Evolutionary conservation across 2,329 filamentous ascomycete genomes (phyloP).

Genomic region (Annulohypoxylon truncatum): DNA sequence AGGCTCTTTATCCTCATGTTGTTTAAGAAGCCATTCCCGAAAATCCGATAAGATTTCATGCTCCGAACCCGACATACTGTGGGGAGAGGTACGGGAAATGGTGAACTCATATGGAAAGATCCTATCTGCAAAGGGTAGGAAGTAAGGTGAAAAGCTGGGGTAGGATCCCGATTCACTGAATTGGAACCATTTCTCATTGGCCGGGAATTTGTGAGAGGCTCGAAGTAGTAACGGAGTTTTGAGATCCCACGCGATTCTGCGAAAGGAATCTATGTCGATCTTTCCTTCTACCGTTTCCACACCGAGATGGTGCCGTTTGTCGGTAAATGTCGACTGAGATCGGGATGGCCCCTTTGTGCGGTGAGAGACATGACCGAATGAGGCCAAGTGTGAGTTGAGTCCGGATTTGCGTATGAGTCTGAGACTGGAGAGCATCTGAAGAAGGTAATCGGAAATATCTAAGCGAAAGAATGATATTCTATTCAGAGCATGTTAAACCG

Average conservation of each 20-base stretch:
- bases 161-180: neutral
- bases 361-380: neutral
- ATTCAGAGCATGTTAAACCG: neutral
- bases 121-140: constrained; percentile 39
- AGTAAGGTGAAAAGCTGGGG: constrained; percentile 35
- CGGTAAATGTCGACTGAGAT: constrained; percentile 13
- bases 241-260: constrained; percentile 40
- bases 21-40: constrained; percentile 38
- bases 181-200: constrained; percentile 48
- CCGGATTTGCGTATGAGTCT: neutral
- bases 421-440: constrained; percentile 10
- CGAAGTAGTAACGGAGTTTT: constrained; percentile 35
- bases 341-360: neutral
- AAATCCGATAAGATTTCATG: constrained; percentile 23
- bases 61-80: neutral
- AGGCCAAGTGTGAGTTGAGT: neutral
- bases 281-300: constrained; percentile 24
- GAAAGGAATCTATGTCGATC: constrained; percentile 40
- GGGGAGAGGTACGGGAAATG: neutral
- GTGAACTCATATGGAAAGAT: constrained; percentile 49
- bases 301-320: neutral
- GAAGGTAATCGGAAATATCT: neutral
- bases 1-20: neutral
- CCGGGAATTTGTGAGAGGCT: constrained; percentile 37
- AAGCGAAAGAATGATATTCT: neutral